Conservation (phyloP, 805 yeast species). For the Cyberlindnera mrakii region DNA sequence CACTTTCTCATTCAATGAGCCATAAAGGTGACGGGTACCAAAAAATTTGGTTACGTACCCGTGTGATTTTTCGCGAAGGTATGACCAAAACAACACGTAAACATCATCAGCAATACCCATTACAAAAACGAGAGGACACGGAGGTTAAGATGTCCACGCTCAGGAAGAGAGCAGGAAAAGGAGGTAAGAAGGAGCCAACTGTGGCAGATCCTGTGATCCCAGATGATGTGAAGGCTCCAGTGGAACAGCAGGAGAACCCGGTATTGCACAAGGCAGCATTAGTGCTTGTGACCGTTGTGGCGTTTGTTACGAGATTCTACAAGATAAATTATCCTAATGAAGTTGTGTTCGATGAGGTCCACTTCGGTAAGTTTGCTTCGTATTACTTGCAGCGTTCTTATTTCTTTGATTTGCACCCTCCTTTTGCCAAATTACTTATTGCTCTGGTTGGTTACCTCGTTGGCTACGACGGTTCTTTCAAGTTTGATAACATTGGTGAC, state of each 20-base stretch:
- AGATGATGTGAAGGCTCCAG: background rate
- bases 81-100: too few relatives aligned
- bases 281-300: conserved; percentile 53
- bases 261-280: conserved; percentile 39
- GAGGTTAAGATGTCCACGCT: conserved; percentile 9
- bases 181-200: background rate
- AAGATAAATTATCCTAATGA: conserved; percentile 59
- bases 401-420: conserved; percentile 97
- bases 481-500: conserved; percentile 86
- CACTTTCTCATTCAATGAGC: too few relatives aligned
- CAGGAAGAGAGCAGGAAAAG: conserved; percentile 10
- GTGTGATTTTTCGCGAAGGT: too few relatives aligned
- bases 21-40: too few relatives aligned
- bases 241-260: background rate
- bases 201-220: background rate
- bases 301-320: conserved; percentile 62
- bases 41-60: too few relatives aligned
- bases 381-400: conserved; percentile 85
- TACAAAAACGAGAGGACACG: too few relatives aligned
- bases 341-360: conserved; percentile 85
- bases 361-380: conserved; percentile 80
- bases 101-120: too few relatives aligned
- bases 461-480: conserved; percentile 89
- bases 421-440: conserved; percentile 89
- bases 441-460: conserved; percentile 85